These are phyloP conservation scores for Fusarium sp. DNA, from an alignment of 2,329 filamentous ascomycete species.

Conservation along the genomic window DNA sequence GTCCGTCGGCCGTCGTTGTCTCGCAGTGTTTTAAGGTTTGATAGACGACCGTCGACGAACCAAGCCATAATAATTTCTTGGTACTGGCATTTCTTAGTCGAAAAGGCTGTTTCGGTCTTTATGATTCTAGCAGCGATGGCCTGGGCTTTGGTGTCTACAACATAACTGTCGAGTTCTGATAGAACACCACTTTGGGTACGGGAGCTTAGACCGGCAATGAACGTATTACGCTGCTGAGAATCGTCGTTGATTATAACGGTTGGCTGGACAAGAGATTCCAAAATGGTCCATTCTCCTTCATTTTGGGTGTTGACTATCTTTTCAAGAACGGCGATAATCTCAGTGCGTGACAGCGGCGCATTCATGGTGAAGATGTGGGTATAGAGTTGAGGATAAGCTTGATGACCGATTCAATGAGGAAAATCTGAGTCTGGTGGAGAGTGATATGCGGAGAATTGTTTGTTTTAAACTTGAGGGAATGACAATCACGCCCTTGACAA, in stretches of 20 bases:
- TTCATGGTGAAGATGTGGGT: background rate
- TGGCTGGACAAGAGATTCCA: background rate
- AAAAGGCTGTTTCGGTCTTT: background rate
- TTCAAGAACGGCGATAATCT: background rate
- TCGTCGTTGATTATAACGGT: background rate
- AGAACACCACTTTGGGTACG: accelerated
- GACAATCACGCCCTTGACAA: constrained; percentile 1
- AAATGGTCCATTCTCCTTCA: background rate
- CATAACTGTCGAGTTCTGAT: background rate
- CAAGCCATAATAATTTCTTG: constrained; percentile 23
- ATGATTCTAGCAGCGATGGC: constrained; percentile 15
- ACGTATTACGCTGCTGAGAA: background rate
- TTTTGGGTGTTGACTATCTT: background rate
- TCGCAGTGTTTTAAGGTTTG: background rate
- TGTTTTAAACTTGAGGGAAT: background rate
- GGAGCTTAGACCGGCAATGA: background rate
- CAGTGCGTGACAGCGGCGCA: background rate
- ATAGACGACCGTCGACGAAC: constrained; percentile 16
- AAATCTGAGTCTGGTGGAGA: background rate
- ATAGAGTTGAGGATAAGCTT: accelerated
- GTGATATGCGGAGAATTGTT: background rate
- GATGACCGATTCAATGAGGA: too few species aligned
- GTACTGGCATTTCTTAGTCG: background rate
- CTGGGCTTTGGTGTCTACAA: constrained; percentile 15
- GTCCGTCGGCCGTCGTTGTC: constrained; percentile 1